These are phyloP conservation scores for Luffa acutangula DNA, from an alignment of 306 rosid species.

Conservation along the genomic window DNA sequence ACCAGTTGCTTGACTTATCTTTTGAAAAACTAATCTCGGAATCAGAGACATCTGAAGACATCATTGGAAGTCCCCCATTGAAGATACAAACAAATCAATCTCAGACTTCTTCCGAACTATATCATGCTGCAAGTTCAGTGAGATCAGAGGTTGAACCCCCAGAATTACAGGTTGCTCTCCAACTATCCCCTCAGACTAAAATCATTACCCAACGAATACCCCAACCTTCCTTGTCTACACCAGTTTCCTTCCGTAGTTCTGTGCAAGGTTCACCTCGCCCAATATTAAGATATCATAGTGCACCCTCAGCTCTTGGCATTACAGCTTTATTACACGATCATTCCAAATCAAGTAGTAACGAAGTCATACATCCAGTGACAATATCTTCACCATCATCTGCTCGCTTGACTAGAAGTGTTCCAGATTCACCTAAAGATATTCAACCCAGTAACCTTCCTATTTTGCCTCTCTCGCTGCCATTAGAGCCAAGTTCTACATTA, in stretches of 20 bases:
- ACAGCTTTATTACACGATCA: conserved; percentile 80
- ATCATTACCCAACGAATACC: conserved; percentile 57
- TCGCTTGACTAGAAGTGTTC: neutral
- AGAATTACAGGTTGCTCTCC: conserved; percentile 41
- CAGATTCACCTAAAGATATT: conserved; percentile 21
- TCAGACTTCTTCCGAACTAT: conserved; percentile 12
- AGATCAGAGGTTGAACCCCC: conserved; percentile 27
- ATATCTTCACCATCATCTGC: conserved; percentile 4
- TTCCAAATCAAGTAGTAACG: conserved; percentile 27
- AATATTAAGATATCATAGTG: conserved; percentile 49
- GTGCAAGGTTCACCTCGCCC: conserved; percentile 53
- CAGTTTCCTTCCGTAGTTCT: conserved; percentile 42
- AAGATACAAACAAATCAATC: conserved; percentile 20
- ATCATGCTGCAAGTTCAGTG: conserved; percentile 11
- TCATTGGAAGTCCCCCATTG: conserved; percentile 14
- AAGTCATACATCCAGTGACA: conserved; percentile 18
- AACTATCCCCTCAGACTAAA: conserved; percentile 47
- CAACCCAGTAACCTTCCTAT: conserved; percentile 22
- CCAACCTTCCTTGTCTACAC: conserved; percentile 38
- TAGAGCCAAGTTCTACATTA: conserved; percentile 18
- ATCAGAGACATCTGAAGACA: conserved; percentile 22
- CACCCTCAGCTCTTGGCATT: conserved; percentile 75
- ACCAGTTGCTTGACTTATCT: conserved; percentile 28
- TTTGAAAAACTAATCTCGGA: conserved; percentile 23
- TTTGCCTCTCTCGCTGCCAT: conserved; percentile 21